Percentiles rank a stretch among this genome's conserved stretches.
Conservation (phyloP, 164 flowering plant genomes). For the Umbilicus rupestris region DNA sequence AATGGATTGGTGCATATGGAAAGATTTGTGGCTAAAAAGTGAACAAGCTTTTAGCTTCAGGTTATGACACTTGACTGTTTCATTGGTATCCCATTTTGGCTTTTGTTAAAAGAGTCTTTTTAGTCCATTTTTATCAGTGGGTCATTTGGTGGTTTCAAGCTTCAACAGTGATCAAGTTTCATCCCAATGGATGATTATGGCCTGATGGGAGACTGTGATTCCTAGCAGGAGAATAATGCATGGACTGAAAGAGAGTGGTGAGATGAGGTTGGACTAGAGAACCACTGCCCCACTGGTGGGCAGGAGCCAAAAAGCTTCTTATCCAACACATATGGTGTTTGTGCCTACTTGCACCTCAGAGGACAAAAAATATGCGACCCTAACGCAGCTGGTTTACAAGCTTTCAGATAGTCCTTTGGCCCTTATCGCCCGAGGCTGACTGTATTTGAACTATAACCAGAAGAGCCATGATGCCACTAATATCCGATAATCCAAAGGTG, state of each 20-base stretch:
- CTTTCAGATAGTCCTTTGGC: neutral
- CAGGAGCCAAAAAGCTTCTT: neutral
- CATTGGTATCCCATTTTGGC: too few species aligned
- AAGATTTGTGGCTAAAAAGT: neutral
- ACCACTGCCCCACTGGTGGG: neutral
- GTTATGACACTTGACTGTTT: too few species aligned
- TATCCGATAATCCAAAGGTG: neutral
- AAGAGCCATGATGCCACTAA: neutral
- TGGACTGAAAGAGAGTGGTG: neutral
- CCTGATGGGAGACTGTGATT: neutral
- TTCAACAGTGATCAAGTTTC: neutral
- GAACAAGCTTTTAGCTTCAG: too few species aligned
- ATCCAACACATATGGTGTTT: neutral
- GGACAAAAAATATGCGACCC: neutral
- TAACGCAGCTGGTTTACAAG: too few species aligned
- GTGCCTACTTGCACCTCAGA: neutral
- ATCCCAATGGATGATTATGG: too few species aligned
- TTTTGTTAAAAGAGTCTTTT: too few species aligned
- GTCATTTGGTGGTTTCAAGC: too few species aligned
- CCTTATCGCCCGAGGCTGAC: neutral
- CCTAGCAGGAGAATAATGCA: neutral
- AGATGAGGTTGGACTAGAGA: neutral
- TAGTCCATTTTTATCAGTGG: too few species aligned
- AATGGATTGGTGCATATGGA: neutral
- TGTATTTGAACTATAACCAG: neutral